A percentile compares a stretch with the other conserved stretches of the same genome.
Conservation (phyloP, 2,329 filamentous ascomycete species). For the Fusarium humuli region DNA sequence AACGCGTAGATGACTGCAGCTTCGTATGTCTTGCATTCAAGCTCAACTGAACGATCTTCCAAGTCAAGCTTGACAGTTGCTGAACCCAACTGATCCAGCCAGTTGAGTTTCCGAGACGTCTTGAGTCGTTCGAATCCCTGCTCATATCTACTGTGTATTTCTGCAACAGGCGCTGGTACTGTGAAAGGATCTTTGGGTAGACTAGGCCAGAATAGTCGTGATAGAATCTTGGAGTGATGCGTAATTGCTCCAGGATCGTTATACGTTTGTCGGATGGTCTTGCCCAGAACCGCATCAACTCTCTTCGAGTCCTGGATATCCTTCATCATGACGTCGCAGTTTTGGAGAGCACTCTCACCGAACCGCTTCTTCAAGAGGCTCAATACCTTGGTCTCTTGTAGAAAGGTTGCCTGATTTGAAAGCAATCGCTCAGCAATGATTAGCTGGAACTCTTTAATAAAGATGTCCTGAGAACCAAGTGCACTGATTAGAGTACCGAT, state of each 20-base stretch:
- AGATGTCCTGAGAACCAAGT: constrained; percentile 88
- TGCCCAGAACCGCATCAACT: constrained; percentile 76
- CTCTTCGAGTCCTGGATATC: constrained; percentile 87
- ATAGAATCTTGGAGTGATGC: constrained; percentile 87
- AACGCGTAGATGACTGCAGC: constrained; percentile 91
- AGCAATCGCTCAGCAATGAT: constrained; percentile 87
- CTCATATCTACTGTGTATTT: constrained; percentile 77
- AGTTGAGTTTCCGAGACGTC: constrained; percentile 84
- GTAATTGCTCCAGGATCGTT: constrained; percentile 46
- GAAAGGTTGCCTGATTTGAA: constrained; percentile 74
- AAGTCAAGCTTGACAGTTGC: constrained; percentile 85
- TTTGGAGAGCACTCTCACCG: constrained; percentile 86
- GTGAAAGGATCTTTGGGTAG: constrained; percentile 76
- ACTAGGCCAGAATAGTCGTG: constrained; percentile 92
- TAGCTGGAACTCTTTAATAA: constrained; percentile 92
- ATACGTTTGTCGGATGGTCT: constrained; percentile 46
- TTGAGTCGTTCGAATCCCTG: constrained; percentile 83
- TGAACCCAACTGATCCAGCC: constrained; percentile 85
- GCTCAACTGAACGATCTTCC: constrained; percentile 78
- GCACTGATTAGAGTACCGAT: constrained; percentile 90
- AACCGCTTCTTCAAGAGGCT: constrained; percentile 90
- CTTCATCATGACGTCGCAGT: constrained; percentile 96
- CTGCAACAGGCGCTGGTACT: constrained; percentile 68
- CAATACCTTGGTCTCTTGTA: constrained; percentile 84
- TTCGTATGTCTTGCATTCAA: constrained; percentile 85